Base-by-base conservation (phyloP, 768 basidiomycete genomes). In the Rhizopogon vesiculosus region DNA sequence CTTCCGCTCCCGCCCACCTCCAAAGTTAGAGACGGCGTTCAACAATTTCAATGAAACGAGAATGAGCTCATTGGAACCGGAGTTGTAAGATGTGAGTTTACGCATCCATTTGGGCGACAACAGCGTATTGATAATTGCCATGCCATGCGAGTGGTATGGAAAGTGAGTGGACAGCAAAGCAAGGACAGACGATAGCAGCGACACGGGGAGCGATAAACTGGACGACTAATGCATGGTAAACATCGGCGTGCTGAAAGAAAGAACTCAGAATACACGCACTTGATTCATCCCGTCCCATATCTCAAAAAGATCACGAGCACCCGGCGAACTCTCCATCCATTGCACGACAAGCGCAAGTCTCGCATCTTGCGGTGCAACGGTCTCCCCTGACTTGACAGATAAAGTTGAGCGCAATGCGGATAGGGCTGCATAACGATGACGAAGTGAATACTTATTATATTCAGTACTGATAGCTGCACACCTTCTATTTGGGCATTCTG, bases 101-200 rank as follows among this genome's bases (percentile, higher is more conserved):
- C 81, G 78, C 53, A 78, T 73, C 69, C 80, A 85, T 29, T 76
- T 69, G 0, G 81, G 76, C 1, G 80, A 78, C 38, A 93, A 72
- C 9, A 91, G 62, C 1, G 67, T 73, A 61, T 83, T 86, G 49
- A 89, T 69, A 35, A 93, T 80, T 0, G 87, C 77, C 39, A 79
- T 71, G 0, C 89, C 89, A 22, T 81, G 65, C 0, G 76, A 57
- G 59, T 92, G 89, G 63, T 84, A 81, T 3, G 83, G 78, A 57
- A 88, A 87, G 49, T 92, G 89, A 3, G 76, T 72, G 3, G 87
- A 84, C 13, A 89, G 71, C 1, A 93, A 70, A 5, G 72, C 75
- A 54, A 93, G 63, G n/a, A 90, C 59, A 0, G 80, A 75, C 0
- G 88, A 77, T 7, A 93, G 62, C 1, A 85, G 60, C 1, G 84